These are phyloP conservation scores for Pseudogymnoascus sp. DNA, from an alignment of 2,329 filamentous ascomycete species.

Conservation along the genomic window DNA sequence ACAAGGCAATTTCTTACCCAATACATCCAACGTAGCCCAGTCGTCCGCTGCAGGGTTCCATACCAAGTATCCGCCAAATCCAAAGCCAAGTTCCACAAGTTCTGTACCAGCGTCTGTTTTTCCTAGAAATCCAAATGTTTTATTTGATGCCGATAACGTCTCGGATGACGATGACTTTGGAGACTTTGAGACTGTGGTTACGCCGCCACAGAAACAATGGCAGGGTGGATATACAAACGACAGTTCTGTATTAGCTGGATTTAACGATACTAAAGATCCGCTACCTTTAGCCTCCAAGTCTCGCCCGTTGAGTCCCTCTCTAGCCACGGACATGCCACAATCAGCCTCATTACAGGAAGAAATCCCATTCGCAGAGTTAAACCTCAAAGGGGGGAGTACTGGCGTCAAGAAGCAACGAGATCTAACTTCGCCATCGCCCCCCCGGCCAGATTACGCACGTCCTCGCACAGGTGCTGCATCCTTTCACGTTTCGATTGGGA, in stretches of 20 bases:
- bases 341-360: conserved; percentile 47
- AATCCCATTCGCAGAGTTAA: conserved; percentile 45
- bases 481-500: neutral
- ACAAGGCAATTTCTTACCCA: neutral
- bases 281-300: neutral
- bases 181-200: conserved; percentile 55
- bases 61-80: neutral
- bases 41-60: neutral
- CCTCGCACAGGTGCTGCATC: neutral
- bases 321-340: conserved; percentile 30
- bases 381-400: conserved; percentile 36
- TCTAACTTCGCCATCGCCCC: conserved; percentile 24
- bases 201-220: conserved; percentile 15
- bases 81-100: neutral
- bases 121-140: conserved; percentile 16
- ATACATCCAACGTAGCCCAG: neutral
- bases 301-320: neutral
- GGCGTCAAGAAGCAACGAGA: conserved; percentile 28
- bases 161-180: conserved; percentile 56
- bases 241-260: neutral
- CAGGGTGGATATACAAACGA: neutral
- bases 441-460: conserved; percentile 24
- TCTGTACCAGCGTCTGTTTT: neutral
- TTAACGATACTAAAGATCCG: neutral
- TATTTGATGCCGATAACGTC: conserved; percentile 32